These are phyloP conservation scores for Cyamopsis tetragonoloba DNA, from an alignment of 306 rosid genomes.

Conservation along the genomic window DNA sequence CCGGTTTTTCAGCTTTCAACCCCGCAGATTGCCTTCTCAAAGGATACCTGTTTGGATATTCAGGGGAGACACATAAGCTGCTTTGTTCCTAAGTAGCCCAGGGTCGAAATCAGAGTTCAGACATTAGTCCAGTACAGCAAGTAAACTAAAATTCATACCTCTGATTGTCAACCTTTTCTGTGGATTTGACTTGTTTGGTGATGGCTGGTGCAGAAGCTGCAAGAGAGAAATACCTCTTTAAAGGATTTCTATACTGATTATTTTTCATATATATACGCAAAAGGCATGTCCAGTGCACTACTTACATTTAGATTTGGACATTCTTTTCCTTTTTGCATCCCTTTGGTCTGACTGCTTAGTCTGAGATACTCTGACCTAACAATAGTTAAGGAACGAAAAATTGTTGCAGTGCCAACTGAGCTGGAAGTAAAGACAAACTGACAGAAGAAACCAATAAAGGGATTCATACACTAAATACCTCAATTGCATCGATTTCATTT, in stretches of 20 bases:
- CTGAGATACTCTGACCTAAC: conserved; percentile 35
- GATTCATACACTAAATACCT: conserved; percentile 34
- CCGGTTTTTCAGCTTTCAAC: conserved; percentile 39
- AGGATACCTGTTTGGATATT: conserved; percentile 40
- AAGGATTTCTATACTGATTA: conserved; percentile 11
- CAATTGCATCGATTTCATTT: conserved; percentile 29
- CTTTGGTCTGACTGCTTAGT: conserved; percentile 34
- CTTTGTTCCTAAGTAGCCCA: conserved; percentile 11
- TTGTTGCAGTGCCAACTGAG: neutral
- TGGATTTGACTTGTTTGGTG: conserved; percentile 31
- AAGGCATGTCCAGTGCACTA: conserved; percentile 12
- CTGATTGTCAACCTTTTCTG: conserved; percentile 33
- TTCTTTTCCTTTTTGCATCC: conserved; percentile 37
- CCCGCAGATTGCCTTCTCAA: conserved; percentile 50
- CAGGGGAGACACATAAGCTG: conserved; percentile 9
- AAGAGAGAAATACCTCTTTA: conserved; percentile 24
- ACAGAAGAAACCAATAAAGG: conserved; percentile 6
- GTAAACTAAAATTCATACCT: conserved; percentile 46
- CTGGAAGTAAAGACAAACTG: conserved; percentile 1
- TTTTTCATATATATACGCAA: neutral
- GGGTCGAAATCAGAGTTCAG: neutral
- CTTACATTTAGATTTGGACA: conserved; percentile 53
- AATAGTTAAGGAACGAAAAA: conserved; percentile 9
- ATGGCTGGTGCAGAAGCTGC: conserved; percentile 58
- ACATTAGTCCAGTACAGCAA: conserved; percentile 19